Percentiles rank a stretch among this genome's conserved stretches.
phyloP scores from a whole-genome alignment of 768 basidiomycete species.

The Tremella fuciformis region DNA sequence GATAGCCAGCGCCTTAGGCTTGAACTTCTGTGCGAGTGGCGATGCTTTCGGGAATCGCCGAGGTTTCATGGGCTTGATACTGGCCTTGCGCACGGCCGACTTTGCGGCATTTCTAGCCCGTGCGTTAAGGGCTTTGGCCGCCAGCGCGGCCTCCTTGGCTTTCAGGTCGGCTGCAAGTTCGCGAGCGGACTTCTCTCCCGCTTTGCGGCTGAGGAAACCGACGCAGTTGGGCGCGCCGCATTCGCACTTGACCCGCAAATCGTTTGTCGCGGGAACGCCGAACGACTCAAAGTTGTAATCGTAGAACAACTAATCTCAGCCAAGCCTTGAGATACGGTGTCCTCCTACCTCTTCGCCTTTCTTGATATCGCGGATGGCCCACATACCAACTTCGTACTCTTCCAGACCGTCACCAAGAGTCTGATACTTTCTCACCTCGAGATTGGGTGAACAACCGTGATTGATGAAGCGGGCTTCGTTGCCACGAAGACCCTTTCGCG shows the following conservation, averaged over 20 bases:
- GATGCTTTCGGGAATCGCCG: conserved; percentile 4
- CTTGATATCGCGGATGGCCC: conserved; percentile 50
- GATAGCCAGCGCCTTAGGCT: neutral
- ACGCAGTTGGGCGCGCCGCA: conserved; percentile 50
- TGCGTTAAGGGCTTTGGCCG: conserved; percentile 4
- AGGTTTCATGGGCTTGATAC: conserved; percentile 6
- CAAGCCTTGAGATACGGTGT: neutral
- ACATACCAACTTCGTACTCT: conserved; percentile 54
- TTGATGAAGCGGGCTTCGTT: conserved; percentile 54
- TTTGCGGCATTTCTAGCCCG: conserved; percentile 10
- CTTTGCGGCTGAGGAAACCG: conserved; percentile 45
- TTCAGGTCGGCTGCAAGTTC: conserved; percentile 19
- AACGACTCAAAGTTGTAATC: conserved; percentile 53
- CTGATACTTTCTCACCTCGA: conserved; percentile 51
- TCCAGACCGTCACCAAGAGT: conserved; percentile 49
- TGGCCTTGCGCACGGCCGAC: conserved; percentile 8
- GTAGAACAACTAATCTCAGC: conserved; percentile 46
- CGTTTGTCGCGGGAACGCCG: conserved; percentile 31
- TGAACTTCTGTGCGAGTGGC: neutral
- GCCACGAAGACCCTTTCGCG: conserved; percentile 48
- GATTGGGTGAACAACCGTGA: conserved; percentile 53
- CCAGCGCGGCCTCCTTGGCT: neutral
- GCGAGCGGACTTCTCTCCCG: conserved; percentile 29
- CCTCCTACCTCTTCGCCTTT: conserved; percentile 50
- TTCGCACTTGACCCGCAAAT: conserved; percentile 46